Base-by-base conservation (phyloP, 2,329 filamentous ascomycete species). In the Clathrospora elynae region DNA sequence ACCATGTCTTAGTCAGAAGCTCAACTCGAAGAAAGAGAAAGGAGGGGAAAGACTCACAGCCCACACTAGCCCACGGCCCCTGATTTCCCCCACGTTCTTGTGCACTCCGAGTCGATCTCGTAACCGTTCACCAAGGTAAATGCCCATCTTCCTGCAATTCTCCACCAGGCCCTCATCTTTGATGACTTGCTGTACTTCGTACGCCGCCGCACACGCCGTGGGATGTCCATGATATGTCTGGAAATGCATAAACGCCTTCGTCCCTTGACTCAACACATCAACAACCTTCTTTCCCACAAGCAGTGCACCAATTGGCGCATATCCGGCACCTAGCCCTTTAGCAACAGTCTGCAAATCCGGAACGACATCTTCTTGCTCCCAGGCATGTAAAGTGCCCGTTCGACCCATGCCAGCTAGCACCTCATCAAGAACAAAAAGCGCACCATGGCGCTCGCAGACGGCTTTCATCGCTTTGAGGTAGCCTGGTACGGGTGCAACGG, bases 371-470 rank as follows among this genome's bases (percentile, higher is more conserved):
- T 83, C 77, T 36, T 80, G 74, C 52, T 84, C 73, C 77, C 80
- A 86, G 1, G 80, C 79, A 68, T 86, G 78, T 53, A 84, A 63
- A 3, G 71, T 76, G 0, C 81, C 82, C 0, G 75, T 75, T 1
- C 82, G 70, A 1, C 83, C 82, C 63, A 78, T 78, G 2, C 83
- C 83, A 32, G 78, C 83, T 83, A 89, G 87, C 23, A 89, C 77
- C 61, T 91, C 88, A 56, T 92, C 88, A 0, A 91, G 69, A 29
- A 91, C 84, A 12, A 92, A 74, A 0, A 92, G 77, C 0, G 84
- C 82, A 1, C 85, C 87, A 59, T 91, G 76, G 49, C 79, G 81
- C 35, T 85, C 78, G 62, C 87, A 91, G 1, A 92, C 72, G 2
- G 71, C 71, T 55, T 79, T 78, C 66, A 91, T 81, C 1, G 83